Percentiles rank a stretch among this genome's conserved stretches.
phyloP scores from a whole-genome alignment of 495 filamentous ascomycete genomes.

The Penicillium coffeae region DNA sequence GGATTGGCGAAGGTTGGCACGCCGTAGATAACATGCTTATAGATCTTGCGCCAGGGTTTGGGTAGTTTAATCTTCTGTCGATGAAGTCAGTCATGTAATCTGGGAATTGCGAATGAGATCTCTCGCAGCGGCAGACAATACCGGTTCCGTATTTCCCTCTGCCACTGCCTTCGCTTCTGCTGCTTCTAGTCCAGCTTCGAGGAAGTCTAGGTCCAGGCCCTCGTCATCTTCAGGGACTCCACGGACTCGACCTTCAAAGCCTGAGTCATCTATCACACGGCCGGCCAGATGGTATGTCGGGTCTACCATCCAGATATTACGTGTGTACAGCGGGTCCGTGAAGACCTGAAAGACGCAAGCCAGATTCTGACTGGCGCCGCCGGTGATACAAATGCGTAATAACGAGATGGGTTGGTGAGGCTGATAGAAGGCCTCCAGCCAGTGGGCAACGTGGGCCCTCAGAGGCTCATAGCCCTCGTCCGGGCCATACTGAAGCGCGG shows the following conservation, averaged over 20 bases:
- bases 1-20: constrained; percentile 84
- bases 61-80: constrained; percentile 38
- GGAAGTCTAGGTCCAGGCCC: constrained; percentile 61
- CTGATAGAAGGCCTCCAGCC: constrained; percentile 63
- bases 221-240: constrained; percentile 71
- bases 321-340: constrained; percentile 72
- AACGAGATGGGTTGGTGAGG: constrained; percentile 35
- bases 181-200: constrained; percentile 47
- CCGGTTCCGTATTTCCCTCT: constrained; percentile 34
- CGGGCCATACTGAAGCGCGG: constrained; percentile 70
- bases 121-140: constrained; percentile 17
- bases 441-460: constrained; percentile 59
- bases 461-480: constrained; percentile 70
- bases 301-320: constrained; percentile 71
- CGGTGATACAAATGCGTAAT: constrained; percentile 72
- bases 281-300: constrained; percentile 79
- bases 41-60: constrained; percentile 59
- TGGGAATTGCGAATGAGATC: not conserved
- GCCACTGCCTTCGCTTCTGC: constrained; percentile 29
- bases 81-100: constrained; percentile 11
- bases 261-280: constrained; percentile 73
- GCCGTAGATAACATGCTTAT: constrained; percentile 78
- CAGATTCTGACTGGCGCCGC: constrained; percentile 74
- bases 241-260: constrained; percentile 57
- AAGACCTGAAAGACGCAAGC: constrained; percentile 69